Conservation (phyloP, 1,284 basidiomycete genomes). For the Mycosarcoma mackinlayi region DNA sequence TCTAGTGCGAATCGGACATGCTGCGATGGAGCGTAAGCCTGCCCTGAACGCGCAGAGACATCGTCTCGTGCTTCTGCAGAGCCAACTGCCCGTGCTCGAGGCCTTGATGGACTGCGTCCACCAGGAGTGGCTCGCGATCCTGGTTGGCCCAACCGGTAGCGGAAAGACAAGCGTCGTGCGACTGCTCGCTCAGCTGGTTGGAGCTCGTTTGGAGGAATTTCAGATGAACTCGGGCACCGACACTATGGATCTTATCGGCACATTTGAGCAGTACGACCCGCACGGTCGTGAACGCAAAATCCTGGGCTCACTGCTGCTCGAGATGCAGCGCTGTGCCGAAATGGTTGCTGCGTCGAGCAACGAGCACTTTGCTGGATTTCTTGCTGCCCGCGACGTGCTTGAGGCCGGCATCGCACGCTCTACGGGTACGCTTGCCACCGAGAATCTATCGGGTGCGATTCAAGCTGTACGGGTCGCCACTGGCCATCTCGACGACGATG, state of each 20-base stretch:
- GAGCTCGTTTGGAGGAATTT: slow-evolving; percentile 79
- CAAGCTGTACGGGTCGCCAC: slow-evolving; percentile 6
- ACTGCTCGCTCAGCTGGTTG: slow-evolving; percentile 78
- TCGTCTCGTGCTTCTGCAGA: slow-evolving; percentile 73
- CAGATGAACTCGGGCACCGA: slow-evolving; percentile 88
- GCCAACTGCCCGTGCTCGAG: slow-evolving; percentile 78
- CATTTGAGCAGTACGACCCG: slow-evolving; percentile 84
- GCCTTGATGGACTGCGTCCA: slow-evolving; percentile 80
- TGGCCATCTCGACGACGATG: slow-evolving; percentile 3
- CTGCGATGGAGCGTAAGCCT: slow-evolving; percentile 71
- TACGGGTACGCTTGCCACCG: not conserved
- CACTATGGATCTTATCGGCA: slow-evolving; percentile 91
- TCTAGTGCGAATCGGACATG: slow-evolving; percentile 79
- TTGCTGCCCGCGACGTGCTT: slow-evolving; percentile 19
- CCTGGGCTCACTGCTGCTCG: slow-evolving; percentile 18
- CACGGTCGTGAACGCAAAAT: slow-evolving; percentile 18
- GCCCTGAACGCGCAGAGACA: slow-evolving; percentile 12
- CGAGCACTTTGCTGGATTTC: slow-evolving; percentile 10
- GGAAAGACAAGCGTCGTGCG: slow-evolving; percentile 86
- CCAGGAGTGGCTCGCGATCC: slow-evolving; percentile 86
- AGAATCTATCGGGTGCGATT: slow-evolving; percentile 5
- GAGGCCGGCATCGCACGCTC: slow-evolving; percentile 1
- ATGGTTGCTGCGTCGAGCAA: slow-evolving; percentile 4
- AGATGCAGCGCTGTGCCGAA: slow-evolving; percentile 25
- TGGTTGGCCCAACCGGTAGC: slow-evolving; percentile 79